Evolutionary conservation across 2,329 filamentous ascomycete species (phyloP), one percentile per base, ranked within the genome.

Genomic region (Pezicula radicicola): DNA sequence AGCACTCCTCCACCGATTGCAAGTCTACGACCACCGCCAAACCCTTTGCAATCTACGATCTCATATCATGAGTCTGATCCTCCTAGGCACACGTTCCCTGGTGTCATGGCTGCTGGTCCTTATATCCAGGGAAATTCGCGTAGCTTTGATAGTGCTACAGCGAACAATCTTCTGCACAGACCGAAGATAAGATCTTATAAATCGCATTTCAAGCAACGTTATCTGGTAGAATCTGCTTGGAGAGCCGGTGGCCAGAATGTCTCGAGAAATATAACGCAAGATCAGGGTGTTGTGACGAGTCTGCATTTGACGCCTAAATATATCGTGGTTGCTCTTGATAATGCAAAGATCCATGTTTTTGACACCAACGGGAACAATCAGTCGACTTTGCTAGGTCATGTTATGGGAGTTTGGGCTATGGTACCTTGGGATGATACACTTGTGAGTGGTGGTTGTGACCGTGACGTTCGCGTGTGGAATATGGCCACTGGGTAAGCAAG

Each of bases 321-420:
- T 72, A 97, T 99, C 64, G 91, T 99, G 45, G 91, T 97, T 57
- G 94, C 94, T 46, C 80, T 99, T 56, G 94, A 99, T 75, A 99
- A 97, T 70, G 93, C 94, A 36, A 96, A 95, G 75, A 99, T 99
- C 43, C 94, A 99, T 70, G 92, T 99, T 25, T 99, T 97, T 67
- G 90, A 97, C 68, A 92, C 91, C 1, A 84, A 94, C 60, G 94
- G 94, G 33, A 86, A 91, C 61, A 85, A 91, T 58, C 85, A 96
- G 62, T 90, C 91, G 68, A 96, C 91, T 2, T 75, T 99, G 27
- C 88, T 94, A 66, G 94, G 94, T 10, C 94, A 99, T 73, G 89
- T 97, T 42, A 99, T 99, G 94, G 94, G 94, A 39, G 94, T 99
- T 18, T 99, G 94, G 94, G 94, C 94, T 46, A 97, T 99, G 93